Conservation (phyloP, 2,329 filamentous ascomycete species). For the Arthrinium puccinioides region DNA sequence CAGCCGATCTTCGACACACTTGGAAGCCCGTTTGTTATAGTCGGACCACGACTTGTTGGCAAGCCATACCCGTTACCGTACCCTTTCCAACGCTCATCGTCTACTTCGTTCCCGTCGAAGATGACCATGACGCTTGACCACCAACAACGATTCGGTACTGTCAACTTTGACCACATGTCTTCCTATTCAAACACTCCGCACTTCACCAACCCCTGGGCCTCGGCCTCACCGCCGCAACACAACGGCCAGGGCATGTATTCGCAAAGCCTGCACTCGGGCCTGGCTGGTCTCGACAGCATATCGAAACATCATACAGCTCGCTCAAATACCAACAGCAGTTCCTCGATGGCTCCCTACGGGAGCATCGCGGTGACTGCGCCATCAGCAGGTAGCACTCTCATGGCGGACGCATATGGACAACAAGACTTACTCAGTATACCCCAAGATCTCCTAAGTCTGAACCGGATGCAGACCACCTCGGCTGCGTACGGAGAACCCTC, state of each 20-base stretch:
- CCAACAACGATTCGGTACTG: slow-evolving; percentile 69
- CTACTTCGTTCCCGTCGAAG: slow-evolving; percentile 28
- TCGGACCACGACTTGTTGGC: slow-evolving; percentile 9
- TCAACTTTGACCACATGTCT: slow-evolving; percentile 77
- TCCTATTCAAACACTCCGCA: slow-evolving; percentile 61
- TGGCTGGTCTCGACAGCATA: slow-evolving; percentile 48
- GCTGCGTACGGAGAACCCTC: slow-evolving; percentile 65
- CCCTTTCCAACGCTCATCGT: slow-evolving; percentile 11
- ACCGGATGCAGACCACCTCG: slow-evolving; percentile 53
- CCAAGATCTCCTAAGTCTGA: slow-evolving; percentile 68
- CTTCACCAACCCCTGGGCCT: slow-evolving; percentile 85
- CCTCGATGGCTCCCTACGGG: slow-evolving; percentile 63
- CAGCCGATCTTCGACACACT: slow-evolving; percentile 44
- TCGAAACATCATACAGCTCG: slow-evolving; percentile 51
- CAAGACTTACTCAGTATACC: slow-evolving; percentile 63
- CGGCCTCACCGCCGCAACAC: slow-evolving; percentile 47
- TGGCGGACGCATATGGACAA: slow-evolving; percentile 48
- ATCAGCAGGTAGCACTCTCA: slow-evolving; percentile 64
- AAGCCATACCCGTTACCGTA: slow-evolving; percentile 17
- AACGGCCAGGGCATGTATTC: slow-evolving; percentile 58
- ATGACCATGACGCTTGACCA: slow-evolving; percentile 98
- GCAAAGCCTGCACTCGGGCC: slow-evolving; percentile 50
- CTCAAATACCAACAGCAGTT: slow-evolving; percentile 49
- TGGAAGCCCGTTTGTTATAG: slow-evolving; percentile 14
- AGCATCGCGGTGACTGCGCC: slow-evolving; percentile 67